phyloP scores from a whole-genome alignment of 371 early-diverging fungal genomes.

The Phascolomyces articulosus region DNA sequence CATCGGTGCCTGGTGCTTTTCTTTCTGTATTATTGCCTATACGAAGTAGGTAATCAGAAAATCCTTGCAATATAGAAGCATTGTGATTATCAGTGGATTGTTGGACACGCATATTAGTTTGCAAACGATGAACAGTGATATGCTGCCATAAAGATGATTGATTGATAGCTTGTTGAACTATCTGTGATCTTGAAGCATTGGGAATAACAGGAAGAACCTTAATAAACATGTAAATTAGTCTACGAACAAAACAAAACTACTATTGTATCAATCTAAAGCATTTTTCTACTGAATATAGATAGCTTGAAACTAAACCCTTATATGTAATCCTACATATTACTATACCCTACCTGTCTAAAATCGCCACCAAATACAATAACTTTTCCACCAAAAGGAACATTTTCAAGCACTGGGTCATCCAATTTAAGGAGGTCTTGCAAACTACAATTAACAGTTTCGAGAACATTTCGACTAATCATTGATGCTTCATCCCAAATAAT shows the following conservation, averaged over 20 bases:
- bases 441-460: slow-evolving; percentile 27
- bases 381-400: slow-evolving; percentile 32
- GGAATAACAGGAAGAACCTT: slow-evolving; percentile 1
- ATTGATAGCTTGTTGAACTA: not conserved
- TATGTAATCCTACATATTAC: too few species aligned
- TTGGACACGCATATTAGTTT: slow-evolving; percentile 20
- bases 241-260: too few species aligned
- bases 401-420: slow-evolving; percentile 11
- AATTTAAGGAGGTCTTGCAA: slow-evolving; percentile 22
- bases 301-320: too few species aligned
- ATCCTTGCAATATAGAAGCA: slow-evolving; percentile 3
- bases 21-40: too few species aligned
- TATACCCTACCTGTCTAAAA: slow-evolving; percentile 7
- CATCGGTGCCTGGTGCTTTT: not conserved
- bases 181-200: slow-evolving; percentile 8
- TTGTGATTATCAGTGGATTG: not conserved
- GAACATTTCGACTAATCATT: slow-evolving; percentile 19
- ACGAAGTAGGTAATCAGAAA: slow-evolving; percentile 13
- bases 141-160: not conserved
- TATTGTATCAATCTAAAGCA: too few species aligned
- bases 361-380: slow-evolving; percentile 22
- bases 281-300: too few species aligned
- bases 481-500: too few species aligned
- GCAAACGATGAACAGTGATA: slow-evolving; percentile 1
- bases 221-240: too few species aligned